These are phyloP conservation scores for Penicillium taxi DNA, from an alignment of 495 filamentous ascomycete species.

Conservation along the genomic window DNA sequence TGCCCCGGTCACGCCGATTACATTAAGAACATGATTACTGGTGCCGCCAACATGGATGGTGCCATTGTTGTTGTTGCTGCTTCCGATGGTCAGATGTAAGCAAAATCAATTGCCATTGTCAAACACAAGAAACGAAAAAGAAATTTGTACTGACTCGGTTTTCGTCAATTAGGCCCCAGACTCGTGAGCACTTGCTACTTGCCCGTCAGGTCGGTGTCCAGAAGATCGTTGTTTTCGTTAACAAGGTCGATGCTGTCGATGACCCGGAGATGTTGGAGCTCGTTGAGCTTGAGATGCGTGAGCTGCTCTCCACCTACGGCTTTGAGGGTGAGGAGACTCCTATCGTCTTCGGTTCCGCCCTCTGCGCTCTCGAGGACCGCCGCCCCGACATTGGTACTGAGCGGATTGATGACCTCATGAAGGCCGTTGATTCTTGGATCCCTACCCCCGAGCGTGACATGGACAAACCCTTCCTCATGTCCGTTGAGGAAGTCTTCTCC, in stretches of 20 bases:
- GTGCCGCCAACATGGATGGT: conserved; percentile 94
- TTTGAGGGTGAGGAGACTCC: conserved; percentile 98
- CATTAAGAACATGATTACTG: conserved; percentile 99
- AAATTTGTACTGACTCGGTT: conserved; percentile 16
- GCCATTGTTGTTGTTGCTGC: conserved; percentile 98
- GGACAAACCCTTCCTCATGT: conserved; percentile 98
- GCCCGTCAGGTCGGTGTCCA: conserved; percentile 97
- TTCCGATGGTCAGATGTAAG: conserved; percentile 93
- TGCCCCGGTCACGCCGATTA: conserved; percentile 99
- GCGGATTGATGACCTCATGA: conserved; percentile 81
- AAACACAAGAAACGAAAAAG: background rate
- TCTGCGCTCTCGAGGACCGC: conserved; percentile 87
- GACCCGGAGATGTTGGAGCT: conserved; percentile 99
- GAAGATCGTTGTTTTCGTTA: conserved; percentile 97
- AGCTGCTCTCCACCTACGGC: conserved; percentile 82
- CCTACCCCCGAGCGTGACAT: conserved; percentile 82
- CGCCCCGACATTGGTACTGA: conserved; percentile 76
- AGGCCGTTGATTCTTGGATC: conserved; percentile 93
- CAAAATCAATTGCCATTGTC: background rate
- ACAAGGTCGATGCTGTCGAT: conserved; percentile 95
- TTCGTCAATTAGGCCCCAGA: conserved; percentile 66
- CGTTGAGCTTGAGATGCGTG: conserved; percentile 99
- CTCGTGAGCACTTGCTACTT: conserved; percentile 93
- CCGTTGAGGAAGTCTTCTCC: conserved; percentile 97
- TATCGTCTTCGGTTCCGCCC: conserved; percentile 90